Evolutionary conservation across 495 filamentous ascomycete species (phyloP), one percentile per base, ranked within the genome.

Genomic region (Aspergillus wentii): DNA sequence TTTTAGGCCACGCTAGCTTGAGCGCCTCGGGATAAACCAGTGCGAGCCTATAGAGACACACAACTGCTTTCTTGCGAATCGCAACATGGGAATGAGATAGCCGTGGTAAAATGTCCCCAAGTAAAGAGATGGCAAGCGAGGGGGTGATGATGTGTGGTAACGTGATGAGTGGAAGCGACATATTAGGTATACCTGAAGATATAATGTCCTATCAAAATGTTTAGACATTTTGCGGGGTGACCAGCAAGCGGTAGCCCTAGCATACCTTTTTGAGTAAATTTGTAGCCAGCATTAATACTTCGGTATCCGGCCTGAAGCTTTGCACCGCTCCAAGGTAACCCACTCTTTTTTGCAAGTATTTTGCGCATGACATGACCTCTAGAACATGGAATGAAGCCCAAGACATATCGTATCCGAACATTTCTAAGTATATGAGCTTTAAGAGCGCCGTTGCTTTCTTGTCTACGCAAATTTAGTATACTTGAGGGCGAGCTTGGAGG

Each of bases 331-430:
- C 91, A n/a, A 98, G 78, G 63, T 98, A 98, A 17, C 89, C 92
- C 28, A 95, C 87, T 42, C 92, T 69, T 59, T 98, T 98, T 57
- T 95, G 92, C 23, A 85, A 72, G 59, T 95, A 95, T 60, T 95
- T 96, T 11, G 82, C 62, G 5, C 86, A 92, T 16, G 89, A 94
- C 92, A 98, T 98, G 60, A 98, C 92, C 64, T 98, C 92, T 21
- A 98, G 81, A 9, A 96, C 92, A 59, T 97, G 86, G 60, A 98
- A 98, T 7, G 88, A 88, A 14, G 94, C 92, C 92, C 92, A 98
- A 1, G 92, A 96, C 92, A 98, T 98, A 64, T 98, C 92, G 54
- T 98, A 86, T 8, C 92, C 92, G 55, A 95, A 88, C 92, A 98
- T 98, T 59, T 98, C 92, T 43, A 98, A 76, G 57, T 98, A 98